Evolutionary conservation across 2,329 filamentous ascomycete genomes (phyloP), one percentile per base, ranked within the genome.

Genomic region (Aspergillus sp.): DNA sequence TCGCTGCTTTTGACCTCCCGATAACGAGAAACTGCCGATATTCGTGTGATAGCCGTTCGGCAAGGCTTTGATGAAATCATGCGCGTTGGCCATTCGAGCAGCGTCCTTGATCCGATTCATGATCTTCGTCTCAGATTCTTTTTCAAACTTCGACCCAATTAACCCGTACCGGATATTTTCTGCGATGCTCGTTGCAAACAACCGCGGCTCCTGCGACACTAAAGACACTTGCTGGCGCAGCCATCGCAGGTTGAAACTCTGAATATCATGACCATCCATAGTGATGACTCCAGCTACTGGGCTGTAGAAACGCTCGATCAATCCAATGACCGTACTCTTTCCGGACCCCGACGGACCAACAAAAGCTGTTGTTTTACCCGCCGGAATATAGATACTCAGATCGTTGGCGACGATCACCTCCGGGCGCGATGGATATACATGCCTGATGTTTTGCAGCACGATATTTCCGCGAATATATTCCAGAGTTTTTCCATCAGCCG

Each of bases 101-200:
- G 69, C 70, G 2, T 64, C 62, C 22, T 61, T 56, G 4, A 69
- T 63, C 10, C 52, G 59, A 39, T 58, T 53, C 39, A 39, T 52
- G 11, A 51, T 64, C 39, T 83, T 82, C 56, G 90, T 86, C 16
- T 85, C 81, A 7, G 78, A 77, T 18, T 83, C 84, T 53, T 84
- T 63, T 72, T 93, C 90, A 61, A 85, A 84, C 59, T 83, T 78
- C 0, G 90, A 93, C 46, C 92, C 92, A 22, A 79, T 71, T 0
- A 84, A 69, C 0, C 81, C 81, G 31, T 78, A 73, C 1, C 77
- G 78, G 57, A 96, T 96, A 74, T 96, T 96, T 55, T 90, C 84
- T 71, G 84, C 91, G 65, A 96, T 94, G 0, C 90, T 91, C 0
- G 88, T 91, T 54, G 87, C 87, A 72, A 96, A 96, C 0, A 96